phyloP scores from a whole-genome alignment of 345 rosid genomes.

The Adansonia digitata region DNA sequence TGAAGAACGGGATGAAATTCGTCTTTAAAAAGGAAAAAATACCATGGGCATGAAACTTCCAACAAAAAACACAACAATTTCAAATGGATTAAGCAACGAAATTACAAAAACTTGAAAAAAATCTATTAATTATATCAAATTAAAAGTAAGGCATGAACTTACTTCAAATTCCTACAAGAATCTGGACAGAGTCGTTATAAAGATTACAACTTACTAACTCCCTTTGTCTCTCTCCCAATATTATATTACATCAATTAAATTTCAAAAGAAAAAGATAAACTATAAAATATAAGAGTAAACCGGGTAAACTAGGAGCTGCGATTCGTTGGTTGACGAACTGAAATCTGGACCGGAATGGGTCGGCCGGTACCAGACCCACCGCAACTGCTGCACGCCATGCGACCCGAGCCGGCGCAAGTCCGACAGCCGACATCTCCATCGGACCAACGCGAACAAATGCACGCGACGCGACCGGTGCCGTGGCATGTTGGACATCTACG shows the following conservation, averaged over 20 bases:
- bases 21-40: no score
- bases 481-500: slow-evolving; percentile 67
- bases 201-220: background rate
- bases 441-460: slow-evolving; percentile 84
- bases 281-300: background rate
- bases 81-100: no score
- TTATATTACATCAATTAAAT: slow-evolving; percentile 5
- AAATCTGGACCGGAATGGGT: slow-evolving; percentile 70
- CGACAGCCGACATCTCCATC: slow-evolving; percentile 90
- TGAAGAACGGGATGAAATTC: no score
- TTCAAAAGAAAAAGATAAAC: background rate
- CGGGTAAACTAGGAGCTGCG: slow-evolving; percentile 31
- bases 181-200: background rate
- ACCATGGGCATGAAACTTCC: no score
- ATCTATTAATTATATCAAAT: no score
- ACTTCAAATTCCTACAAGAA: background rate
- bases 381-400: slow-evolving; percentile 70
- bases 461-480: slow-evolving; percentile 81
- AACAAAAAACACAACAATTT: no score
- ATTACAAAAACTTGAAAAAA: no score
- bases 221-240: background rate
- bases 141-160: no score
- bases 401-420: slow-evolving; percentile 89
- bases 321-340: slow-evolving; percentile 45
- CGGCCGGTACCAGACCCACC: slow-evolving; percentile 92